Conservation (phyloP, 2,329 filamentous ascomycete genomes). For the Aspergillus novoparasiticus region DNA sequence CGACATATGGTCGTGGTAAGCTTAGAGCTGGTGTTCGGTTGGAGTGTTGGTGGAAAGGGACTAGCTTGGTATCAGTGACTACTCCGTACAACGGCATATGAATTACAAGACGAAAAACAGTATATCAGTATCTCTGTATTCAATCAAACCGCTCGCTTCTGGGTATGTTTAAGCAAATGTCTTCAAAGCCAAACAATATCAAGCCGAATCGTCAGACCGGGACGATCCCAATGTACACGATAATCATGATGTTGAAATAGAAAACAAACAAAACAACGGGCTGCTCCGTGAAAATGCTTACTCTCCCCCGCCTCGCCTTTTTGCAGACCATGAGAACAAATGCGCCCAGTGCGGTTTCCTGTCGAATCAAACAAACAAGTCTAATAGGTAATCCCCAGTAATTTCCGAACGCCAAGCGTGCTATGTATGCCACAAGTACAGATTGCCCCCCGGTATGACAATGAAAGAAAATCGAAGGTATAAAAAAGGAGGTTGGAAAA, state of each 20-base stretch:
- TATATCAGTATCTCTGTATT: constrained; percentile 9
- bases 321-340: constrained; percentile 37
- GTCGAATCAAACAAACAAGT: constrained; percentile 38
- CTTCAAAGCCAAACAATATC: constrained; percentile 27
- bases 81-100: too few species aligned
- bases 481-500: constrained; percentile 19
- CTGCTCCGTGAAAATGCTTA: constrained; percentile 38
- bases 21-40: background rate
- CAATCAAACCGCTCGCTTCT: constrained; percentile 26
- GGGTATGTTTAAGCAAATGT: constrained; percentile 30
- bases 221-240: constrained; percentile 29
- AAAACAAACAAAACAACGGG: constrained; percentile 25
- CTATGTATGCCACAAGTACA: constrained; percentile 37
- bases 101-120: too few species aligned
- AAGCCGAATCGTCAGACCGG: constrained; percentile 26
- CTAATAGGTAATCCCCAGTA: constrained; percentile 31
- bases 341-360: constrained; percentile 36
- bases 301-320: constrained; percentile 27
- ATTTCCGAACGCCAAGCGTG: constrained; percentile 39
- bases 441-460: constrained; percentile 26
- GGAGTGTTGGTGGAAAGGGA: background rate
- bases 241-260: constrained; percentile 18
- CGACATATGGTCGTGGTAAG: background rate
- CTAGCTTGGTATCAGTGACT: too few species aligned
- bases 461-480: constrained; percentile 20